Conservation (phyloP, 2,329 filamentous ascomycete genomes). For the Sclerotinia sclerotiorum region DNA sequence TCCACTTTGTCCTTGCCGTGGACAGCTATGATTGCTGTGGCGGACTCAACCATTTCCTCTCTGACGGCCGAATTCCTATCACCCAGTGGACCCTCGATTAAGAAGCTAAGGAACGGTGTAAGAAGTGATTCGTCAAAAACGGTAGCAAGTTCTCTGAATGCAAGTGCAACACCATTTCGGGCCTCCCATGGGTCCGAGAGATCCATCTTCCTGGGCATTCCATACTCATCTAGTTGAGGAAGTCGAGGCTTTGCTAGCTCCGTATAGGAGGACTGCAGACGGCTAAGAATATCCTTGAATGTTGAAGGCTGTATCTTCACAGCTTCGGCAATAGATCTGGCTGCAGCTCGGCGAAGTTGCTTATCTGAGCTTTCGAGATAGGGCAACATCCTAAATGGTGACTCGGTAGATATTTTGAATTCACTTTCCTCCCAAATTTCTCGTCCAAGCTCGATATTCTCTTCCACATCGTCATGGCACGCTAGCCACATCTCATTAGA, state of each 20-base stretch:
- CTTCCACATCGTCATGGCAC: constrained; percentile 84
- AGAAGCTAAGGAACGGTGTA: constrained; percentile 76
- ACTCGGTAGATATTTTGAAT: constrained; percentile 65
- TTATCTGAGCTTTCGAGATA: constrained; percentile 79
- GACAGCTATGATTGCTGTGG: constrained; percentile 74
- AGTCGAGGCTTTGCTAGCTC: constrained; percentile 79
- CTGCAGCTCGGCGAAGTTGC: constrained; percentile 80
- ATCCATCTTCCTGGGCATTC: constrained; percentile 90
- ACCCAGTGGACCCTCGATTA: constrained; percentile 87
- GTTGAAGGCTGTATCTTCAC: constrained; percentile 59
- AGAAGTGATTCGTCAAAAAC: constrained; percentile 68
- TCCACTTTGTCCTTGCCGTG: constrained; percentile 84
- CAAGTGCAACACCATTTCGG: constrained; percentile 82
- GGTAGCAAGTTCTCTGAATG: constrained; percentile 78
- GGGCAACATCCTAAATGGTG: constrained; percentile 67
- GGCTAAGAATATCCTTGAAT: constrained; percentile 61
- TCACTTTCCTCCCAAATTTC: constrained; percentile 96
- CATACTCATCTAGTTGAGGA: constrained; percentile 85
- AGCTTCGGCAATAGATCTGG: constrained; percentile 76
- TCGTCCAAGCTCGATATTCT: constrained; percentile 78
- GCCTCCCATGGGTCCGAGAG: constrained; percentile 87
- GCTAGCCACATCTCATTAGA: constrained; percentile 92
- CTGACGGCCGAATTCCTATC: constrained; percentile 77
- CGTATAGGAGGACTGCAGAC: constrained; percentile 69
- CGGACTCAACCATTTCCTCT: constrained; percentile 88